Evolutionary conservation across 352 stramenopile species (phyloP).

Genomic region (Vaucheria bursata): DNA sequence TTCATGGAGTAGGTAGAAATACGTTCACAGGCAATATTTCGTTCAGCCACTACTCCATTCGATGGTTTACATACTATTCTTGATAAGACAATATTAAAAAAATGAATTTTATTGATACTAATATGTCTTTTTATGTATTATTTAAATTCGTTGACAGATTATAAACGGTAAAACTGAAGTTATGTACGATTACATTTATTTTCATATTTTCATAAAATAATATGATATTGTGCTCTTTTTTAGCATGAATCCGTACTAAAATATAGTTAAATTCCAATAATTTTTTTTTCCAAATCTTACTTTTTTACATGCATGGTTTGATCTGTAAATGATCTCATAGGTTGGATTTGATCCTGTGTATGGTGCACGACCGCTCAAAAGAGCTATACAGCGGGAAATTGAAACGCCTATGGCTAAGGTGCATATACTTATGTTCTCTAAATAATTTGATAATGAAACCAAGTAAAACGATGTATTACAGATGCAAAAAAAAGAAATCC

Average conservation of each 20-base stretch:
- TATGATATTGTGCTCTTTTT: not conserved
- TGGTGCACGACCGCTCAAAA: conserved; percentile 88
- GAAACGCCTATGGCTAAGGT: conserved; percentile 83
- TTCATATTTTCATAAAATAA: not conserved
- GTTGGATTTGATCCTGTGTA: conserved; percentile 88
- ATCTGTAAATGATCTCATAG: not conserved
- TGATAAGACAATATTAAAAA: no score
- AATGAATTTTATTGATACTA: no score
- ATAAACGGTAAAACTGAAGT: no score
- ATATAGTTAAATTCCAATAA: no score
- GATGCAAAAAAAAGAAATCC: not conserved
- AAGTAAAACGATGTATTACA: not conserved
- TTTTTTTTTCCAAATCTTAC: no score
- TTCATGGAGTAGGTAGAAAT: no score
- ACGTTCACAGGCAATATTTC: no score
- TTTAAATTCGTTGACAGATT: no score
- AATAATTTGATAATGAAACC: not conserved
- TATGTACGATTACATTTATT: not conserved
- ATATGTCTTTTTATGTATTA: no score
- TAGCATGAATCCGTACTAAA: no score
- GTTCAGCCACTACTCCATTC: no score
- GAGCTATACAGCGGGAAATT: conserved; percentile 86
- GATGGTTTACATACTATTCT: no score
- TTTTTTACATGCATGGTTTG: not conserved
- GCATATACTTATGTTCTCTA: not conserved